Percentiles rank a stretch among this genome's conserved stretches.
These are phyloP conservation scores for Aspergillus incahuasiensis DNA, from an alignment of 495 filamentous ascomycete species.

Conservation along the genomic window DNA sequence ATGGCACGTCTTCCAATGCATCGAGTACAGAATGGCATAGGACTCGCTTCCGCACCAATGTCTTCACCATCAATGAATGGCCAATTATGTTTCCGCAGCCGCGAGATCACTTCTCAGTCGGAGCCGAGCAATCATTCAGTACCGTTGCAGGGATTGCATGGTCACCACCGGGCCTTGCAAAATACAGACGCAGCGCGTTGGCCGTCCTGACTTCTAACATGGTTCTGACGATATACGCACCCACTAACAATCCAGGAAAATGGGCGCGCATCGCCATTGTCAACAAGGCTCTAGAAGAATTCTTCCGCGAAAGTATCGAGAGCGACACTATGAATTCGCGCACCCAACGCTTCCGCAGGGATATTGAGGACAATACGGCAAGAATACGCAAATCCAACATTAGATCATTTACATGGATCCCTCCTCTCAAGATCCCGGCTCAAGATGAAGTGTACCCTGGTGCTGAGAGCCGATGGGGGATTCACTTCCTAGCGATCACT, in stretches of 20 bases:
- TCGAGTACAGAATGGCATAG: slow-evolving; percentile 30
- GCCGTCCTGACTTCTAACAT: slow-evolving; percentile 58
- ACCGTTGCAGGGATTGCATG: slow-evolving; percentile 50
- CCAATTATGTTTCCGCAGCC: slow-evolving; percentile 40
- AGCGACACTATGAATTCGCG: slow-evolving; percentile 17
- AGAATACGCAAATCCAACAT: slow-evolving; percentile 28
- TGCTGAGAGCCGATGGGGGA: slow-evolving; percentile 39
- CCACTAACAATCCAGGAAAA: slow-evolving; percentile 29
- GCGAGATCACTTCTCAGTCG: slow-evolving; percentile 52
- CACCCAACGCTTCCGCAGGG: slow-evolving; percentile 14
- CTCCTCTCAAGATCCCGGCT: slow-evolving; percentile 27
- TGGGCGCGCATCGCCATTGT: slow-evolving; percentile 45
- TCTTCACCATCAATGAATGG: slow-evolving; percentile 53
- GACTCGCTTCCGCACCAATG: slow-evolving; percentile 44
- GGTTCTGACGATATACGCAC: slow-evolving; percentile 44
- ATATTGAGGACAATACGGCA: slow-evolving; percentile 9
- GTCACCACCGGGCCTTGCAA: slow-evolving; percentile 57
- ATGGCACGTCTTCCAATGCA: slow-evolving; percentile 5
- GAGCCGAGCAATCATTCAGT: slow-evolving; percentile 57
- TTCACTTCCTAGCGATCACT: slow-evolving; percentile 30
- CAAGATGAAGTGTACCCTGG: slow-evolving; percentile 6
- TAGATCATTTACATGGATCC: slow-evolving; percentile 41
- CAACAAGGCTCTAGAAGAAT: slow-evolving; percentile 31
- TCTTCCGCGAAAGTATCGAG: slow-evolving; percentile 17
- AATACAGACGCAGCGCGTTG: slow-evolving; percentile 53